Conservation (phyloP, 2,329 filamentous ascomycete species). For the Calonectria hawksworthii region DNA sequence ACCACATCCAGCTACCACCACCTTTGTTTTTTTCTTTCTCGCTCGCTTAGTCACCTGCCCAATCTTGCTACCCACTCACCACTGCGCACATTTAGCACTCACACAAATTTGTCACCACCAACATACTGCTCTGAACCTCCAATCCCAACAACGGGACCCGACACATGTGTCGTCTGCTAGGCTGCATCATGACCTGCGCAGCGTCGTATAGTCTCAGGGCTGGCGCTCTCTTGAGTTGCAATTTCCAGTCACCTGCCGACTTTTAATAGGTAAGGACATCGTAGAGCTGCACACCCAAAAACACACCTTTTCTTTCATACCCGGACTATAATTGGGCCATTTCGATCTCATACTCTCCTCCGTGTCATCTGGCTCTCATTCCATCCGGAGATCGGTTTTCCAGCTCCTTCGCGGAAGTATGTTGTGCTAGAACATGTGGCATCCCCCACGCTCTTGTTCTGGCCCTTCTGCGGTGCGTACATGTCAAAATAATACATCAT, state of each 20-base stretch:
- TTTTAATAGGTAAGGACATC: not conserved
- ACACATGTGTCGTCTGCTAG: not conserved
- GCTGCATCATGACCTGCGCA: not conserved
- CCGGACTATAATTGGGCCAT: constrained; percentile 46
- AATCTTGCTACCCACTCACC: not conserved
- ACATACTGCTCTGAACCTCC: not conserved
- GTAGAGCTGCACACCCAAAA: not conserved
- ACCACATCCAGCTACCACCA: constrained; percentile 2
- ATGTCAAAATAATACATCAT: constrained; percentile 1
- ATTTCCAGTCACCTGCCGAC: not conserved
- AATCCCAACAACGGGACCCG: not conserved
- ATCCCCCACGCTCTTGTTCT: not conserved
- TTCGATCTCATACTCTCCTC: constrained; percentile 43
- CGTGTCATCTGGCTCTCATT: constrained; percentile 48
- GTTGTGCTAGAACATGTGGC: not conserved
- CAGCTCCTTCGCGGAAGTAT: constrained; percentile 5
- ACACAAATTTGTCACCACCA: constrained; percentile 3
- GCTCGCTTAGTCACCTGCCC: not conserved
- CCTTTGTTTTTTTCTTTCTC: not conserved
- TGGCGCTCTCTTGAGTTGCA: not conserved
- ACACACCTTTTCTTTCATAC: not conserved
- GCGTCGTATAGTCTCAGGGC: not conserved
- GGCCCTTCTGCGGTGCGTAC: constrained; percentile 10
- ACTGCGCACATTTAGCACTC: not conserved
- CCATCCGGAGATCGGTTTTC: constrained; percentile 44